Conservation (phyloP, 2,329 filamentous ascomycete genomes). For the Penicillium sp. region DNA sequence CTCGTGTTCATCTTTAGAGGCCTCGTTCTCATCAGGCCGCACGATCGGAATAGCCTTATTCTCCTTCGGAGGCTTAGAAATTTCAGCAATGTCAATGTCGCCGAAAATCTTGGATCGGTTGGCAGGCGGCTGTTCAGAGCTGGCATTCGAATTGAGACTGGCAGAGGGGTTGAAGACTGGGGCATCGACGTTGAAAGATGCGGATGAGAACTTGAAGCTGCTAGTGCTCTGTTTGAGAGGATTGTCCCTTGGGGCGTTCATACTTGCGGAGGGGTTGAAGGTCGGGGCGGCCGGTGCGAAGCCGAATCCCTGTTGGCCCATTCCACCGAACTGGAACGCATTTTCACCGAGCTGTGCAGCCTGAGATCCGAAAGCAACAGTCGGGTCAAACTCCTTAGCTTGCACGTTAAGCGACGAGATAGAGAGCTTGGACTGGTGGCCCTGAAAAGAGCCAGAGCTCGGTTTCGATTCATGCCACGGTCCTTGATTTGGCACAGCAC, state of each 20-base stretch:
- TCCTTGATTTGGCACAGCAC: slow-evolving; percentile 27
- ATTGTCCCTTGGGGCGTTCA: slow-evolving; percentile 15
- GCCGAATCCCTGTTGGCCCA: slow-evolving; percentile 27
- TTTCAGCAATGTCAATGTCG: slow-evolving; percentile 62
- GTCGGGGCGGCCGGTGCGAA: slow-evolving; percentile 58
- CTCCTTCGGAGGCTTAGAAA: slow-evolving; percentile 64
- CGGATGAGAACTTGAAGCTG: slow-evolving; percentile 65
- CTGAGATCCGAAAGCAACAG: slow-evolving; percentile 49
- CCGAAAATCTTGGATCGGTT: slow-evolving; percentile 59
- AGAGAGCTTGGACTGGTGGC: slow-evolving; percentile 66
- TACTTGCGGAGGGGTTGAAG: slow-evolving; percentile 59
- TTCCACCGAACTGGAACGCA: slow-evolving; percentile 42
- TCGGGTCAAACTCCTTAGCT: slow-evolving; percentile 78
- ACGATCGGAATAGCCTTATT: slow-evolving; percentile 84
- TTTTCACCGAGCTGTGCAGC: slow-evolving; percentile 44
- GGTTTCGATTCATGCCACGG: slow-evolving; percentile 36
- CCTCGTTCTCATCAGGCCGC: slow-evolving; percentile 57
- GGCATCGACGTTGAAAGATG: slow-evolving; percentile 72
- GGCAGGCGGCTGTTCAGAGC: slow-evolving; percentile 19
- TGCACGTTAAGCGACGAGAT: slow-evolving; percentile 81
- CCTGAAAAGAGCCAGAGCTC: slow-evolving; percentile 7
- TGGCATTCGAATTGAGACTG: slow-evolving; percentile 27
- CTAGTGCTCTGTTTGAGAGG: slow-evolving; percentile 14
- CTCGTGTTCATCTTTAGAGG: slow-evolving; percentile 37
- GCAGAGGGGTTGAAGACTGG: slow-evolving; percentile 68